Evolutionary conservation across 169 alveolate species (phyloP), one percentile per base, ranked within the genome.

Genomic region (Plasmodium knowlesi): DNA sequence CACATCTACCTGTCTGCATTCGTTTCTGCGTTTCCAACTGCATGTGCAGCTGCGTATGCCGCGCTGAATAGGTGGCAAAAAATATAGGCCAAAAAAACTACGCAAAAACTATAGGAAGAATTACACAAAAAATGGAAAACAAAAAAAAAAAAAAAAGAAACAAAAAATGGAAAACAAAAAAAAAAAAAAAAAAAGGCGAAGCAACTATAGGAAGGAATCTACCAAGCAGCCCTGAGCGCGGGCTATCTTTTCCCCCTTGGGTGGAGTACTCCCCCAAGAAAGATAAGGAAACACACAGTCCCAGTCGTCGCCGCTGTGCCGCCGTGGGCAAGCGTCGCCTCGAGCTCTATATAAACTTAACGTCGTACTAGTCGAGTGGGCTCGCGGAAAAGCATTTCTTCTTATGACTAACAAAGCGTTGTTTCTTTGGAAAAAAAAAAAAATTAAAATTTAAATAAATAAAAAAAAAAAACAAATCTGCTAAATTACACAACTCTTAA

Each of bases 381-480:
- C 25, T 50, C 61, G 22, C 61, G 61, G 54, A 10, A 50, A 50
- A 50, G 9, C 22, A 50, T 39, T 39, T 39, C 41, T 46, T 46
- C 61, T 50, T 50, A 16, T 50, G 61, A 50, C 61, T 50, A 50
- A 50, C 61, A 50, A 50, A 50, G 61, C 61, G 61, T 50, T 50
- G 8, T 8, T 50, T 50, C 61, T 14, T 50, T 50, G 25, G 3
- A 8, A 50, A 50, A 50, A 50, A 41, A 41, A 50, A 50, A 50
- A 14, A 46, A 43, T 43, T 12, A 46, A 46, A 50, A 14, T 9
- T 6, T 14, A 50, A 50, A 14, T 0, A 12, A 14, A 50, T 1
- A 14, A 50, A 50, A 19, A 57, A 78, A 78, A 78, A 78, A 30
- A 28, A 78, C 71, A 78, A 78, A 78, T 41, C 30, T 78, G 43